Evolutionary conservation across 1,139 yeast genomes (phyloP).

Genomic region (Protomyces inundatus): DNA sequence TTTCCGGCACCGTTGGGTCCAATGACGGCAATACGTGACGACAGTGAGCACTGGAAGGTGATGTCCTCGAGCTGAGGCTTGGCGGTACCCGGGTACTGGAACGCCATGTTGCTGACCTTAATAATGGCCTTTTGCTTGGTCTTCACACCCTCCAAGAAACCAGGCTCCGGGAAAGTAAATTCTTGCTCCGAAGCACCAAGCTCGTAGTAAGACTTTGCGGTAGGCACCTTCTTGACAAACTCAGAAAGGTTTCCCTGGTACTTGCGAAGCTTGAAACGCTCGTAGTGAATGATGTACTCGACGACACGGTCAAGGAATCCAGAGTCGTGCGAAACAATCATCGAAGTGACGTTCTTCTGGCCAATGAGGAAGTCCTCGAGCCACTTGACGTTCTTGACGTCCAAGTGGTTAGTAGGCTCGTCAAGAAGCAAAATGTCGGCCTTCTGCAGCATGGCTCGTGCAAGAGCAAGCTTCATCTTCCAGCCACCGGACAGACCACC

Average conservation of each 20-base stretch:
- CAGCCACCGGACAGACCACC: slow-evolving; percentile 99
- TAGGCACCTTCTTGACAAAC: slow-evolving; percentile 87
- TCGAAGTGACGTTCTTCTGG: slow-evolving; percentile 81
- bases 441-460: slow-evolving; percentile 97
- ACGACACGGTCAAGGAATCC: slow-evolving; percentile 94
- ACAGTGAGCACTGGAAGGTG: slow-evolving; percentile 79
- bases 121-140: slow-evolving; percentile 95
- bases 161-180: slow-evolving; percentile 99
- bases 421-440: slow-evolving; percentile 97
- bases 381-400: slow-evolving; percentile 98
- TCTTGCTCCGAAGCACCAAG: slow-evolving; percentile 86
- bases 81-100: slow-evolving; percentile 80
- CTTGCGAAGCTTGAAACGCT: slow-evolving; percentile 87
- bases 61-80: slow-evolving; percentile 77
- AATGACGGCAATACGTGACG: slow-evolving; percentile 98
- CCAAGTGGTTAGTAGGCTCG: slow-evolving; percentile 99
- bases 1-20: slow-evolving; percentile 99
- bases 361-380: slow-evolving; percentile 84
- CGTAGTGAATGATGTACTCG: slow-evolving; percentile 95
- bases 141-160: slow-evolving; percentile 91
- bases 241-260: slow-evolving; percentile 94
- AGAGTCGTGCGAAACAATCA: slow-evolving; percentile 96
- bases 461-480: slow-evolving; percentile 99
- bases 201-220: slow-evolving; percentile 95
- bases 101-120: slow-evolving; percentile 77